These are phyloP conservation scores for Paramecium tetraurelia DNA, from an alignment of 73 alveolate genomes.

Conservation along the genomic window DNA sequence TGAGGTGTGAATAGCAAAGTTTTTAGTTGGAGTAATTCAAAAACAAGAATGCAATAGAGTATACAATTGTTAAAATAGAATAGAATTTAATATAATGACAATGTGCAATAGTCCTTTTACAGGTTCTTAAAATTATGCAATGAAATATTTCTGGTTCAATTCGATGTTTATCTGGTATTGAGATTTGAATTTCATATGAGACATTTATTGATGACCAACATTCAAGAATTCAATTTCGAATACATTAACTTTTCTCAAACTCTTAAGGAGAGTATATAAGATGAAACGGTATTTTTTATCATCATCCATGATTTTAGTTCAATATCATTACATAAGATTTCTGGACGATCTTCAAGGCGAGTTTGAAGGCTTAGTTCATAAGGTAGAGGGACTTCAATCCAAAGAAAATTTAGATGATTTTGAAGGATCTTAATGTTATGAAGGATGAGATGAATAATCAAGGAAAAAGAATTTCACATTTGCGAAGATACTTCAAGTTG, in stretches of 20 bases:
- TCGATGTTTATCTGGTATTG: background rate
- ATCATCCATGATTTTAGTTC: background rate
- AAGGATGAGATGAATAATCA: background rate
- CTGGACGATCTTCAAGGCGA: slow-evolving; percentile 28
- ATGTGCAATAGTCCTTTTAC: background rate
- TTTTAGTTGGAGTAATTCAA: background rate
- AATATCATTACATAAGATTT: background rate
- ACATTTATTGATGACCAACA: background rate
- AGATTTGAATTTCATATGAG: slow-evolving; percentile 48
- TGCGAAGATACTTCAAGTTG: slow-evolving; percentile 18
- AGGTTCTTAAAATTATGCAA: background rate
- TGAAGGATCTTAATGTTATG: slow-evolving; percentile 38
- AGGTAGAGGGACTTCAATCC: background rate
- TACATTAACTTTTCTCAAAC: background rate
- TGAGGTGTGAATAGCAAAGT: slow-evolving; percentile 3
- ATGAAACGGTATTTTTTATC: background rate
- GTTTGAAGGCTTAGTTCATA: background rate
- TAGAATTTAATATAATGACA: background rate
- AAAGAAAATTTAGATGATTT: background rate
- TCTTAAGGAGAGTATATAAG: background rate
- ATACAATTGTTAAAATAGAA: background rate
- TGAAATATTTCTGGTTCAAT: background rate
- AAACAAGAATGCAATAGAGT: slow-evolving; percentile 23
- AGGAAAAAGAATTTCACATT: background rate
- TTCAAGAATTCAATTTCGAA: background rate